A percentile compares a stretch with the other conserved stretches of the same genome.
Conservation (phyloP, 805 yeast genomes). For the Kluyveromyces wickerhamii region DNA sequence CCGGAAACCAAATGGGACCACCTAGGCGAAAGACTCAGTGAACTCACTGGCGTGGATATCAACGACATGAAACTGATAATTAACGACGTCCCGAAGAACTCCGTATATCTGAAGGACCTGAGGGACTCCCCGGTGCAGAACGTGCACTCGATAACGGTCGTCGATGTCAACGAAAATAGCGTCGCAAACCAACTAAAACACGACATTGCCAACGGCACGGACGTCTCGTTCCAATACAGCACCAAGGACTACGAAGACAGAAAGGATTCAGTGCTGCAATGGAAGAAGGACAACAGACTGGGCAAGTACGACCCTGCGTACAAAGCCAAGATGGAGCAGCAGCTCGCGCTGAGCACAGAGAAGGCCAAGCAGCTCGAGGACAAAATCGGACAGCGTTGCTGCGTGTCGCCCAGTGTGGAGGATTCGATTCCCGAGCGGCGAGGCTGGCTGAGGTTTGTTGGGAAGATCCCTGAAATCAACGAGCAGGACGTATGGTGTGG, state of each 20-base stretch:
- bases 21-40: slow-evolving; percentile 18
- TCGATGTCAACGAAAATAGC: slow-evolving; percentile 47
- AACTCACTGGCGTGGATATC: slow-evolving; percentile 23
- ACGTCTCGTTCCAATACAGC: slow-evolving; percentile 13
- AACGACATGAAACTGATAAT: slow-evolving; percentile 19
- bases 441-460: slow-evolving; percentile 67
- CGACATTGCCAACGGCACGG: slow-evolving; percentile 7
- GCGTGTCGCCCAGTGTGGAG: slow-evolving; percentile 25
- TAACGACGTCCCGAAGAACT: background rate
- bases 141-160: slow-evolving; percentile 35
- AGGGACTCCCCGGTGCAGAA: background rate
- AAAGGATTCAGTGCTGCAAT: slow-evolving; percentile 56
- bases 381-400: slow-evolving; percentile 45
- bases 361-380: slow-evolving; percentile 29
- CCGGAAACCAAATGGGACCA: slow-evolving; percentile 11
- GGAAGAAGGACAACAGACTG: slow-evolving; percentile 63
- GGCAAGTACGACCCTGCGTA: slow-evolving; percentile 65
- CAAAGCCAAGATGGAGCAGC: slow-evolving; percentile 24
- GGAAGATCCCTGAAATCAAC: slow-evolving; percentile 51
- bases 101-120: slow-evolving; percentile 1
- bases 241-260: slow-evolving; percentile 42
- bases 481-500: slow-evolving; percentile 66
- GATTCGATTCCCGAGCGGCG: slow-evolving; percentile 34
- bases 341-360: slow-evolving; percentile 21
- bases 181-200: slow-evolving; percentile 34